Conservation (phyloP, 2,329 filamentous ascomycete species). For the Beauveria sp. region DNA sequence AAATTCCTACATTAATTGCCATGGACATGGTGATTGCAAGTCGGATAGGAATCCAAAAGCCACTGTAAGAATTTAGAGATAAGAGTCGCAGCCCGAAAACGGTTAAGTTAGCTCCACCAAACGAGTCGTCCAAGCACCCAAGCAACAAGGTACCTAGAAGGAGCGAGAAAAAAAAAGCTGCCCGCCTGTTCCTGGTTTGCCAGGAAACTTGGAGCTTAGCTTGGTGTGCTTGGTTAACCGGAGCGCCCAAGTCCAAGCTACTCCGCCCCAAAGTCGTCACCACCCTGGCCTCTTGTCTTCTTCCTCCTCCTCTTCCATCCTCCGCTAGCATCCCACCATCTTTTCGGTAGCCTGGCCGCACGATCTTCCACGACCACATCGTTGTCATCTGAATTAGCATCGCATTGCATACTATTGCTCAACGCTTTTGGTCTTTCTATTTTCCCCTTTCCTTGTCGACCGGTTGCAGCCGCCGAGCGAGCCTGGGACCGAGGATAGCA, state of each 20-base stretch:
- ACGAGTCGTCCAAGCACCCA: too few relatives aligned
- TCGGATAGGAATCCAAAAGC: too few relatives aligned
- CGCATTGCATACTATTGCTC: background rate
- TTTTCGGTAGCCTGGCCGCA: background rate
- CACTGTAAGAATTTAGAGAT: too few relatives aligned
- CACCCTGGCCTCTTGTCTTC: constrained; percentile 1
- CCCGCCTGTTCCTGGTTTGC: background rate
- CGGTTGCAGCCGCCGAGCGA: background rate
- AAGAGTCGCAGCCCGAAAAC: too few relatives aligned
- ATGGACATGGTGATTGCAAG: too few relatives aligned
- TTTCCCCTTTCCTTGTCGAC: background rate
- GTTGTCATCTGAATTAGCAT: background rate
- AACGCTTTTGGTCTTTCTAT: background rate
- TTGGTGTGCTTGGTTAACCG: background rate
- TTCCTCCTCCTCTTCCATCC: background rate
- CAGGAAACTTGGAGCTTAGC: background rate
- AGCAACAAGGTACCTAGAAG: background rate
- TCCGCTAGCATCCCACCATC: background rate
- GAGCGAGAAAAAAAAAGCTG: background rate
- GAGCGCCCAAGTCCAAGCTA: background rate
- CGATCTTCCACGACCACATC: background rate
- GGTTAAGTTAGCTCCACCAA: too few relatives aligned
- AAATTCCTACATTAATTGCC: too few relatives aligned
- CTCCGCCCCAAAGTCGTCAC: constrained; percentile 6
- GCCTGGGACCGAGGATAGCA: background rate